phyloP scores from a whole-genome alignment of 306 rosid genomes.

The Trichosanthes truncata region DNA sequence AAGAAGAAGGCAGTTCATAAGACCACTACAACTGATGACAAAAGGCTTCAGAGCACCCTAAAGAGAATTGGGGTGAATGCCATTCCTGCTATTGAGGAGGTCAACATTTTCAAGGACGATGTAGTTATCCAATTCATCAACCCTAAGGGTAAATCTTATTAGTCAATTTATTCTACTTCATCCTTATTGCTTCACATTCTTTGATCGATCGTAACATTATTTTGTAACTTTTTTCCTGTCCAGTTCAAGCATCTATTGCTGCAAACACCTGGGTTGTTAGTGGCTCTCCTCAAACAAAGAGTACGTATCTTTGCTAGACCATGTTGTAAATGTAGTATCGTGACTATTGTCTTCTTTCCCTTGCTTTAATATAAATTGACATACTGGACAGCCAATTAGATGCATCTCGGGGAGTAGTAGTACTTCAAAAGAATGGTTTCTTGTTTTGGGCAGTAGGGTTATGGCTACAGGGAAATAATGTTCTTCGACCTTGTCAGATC shows the following conservation, averaged over 20 bases:
- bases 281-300: conserved; percentile 94
- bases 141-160: conserved; percentile 58
- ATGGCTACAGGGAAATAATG: background rate
- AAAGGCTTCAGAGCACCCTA: conserved; percentile 95
- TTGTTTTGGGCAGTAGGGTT: background rate
- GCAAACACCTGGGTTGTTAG: conserved; percentile 99
- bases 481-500: background rate
- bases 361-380: background rate
- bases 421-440: background rate
- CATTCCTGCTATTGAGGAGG: conserved; percentile 96
- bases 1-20: conserved; percentile 99
- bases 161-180: background rate
- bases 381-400: background rate
- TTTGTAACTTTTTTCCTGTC: background rate
- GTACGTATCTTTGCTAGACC: conserved; percentile 26
- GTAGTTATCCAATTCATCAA: conserved; percentile 80
- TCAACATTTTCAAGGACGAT: conserved; percentile 91
- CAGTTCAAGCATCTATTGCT: conserved; percentile 99
- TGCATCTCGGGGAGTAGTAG: background rate
- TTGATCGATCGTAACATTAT: background rate
- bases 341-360: background rate
- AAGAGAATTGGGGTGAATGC: conserved; percentile 98
- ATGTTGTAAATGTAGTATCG: background rate
- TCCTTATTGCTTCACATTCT: background rate
- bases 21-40: conserved; percentile 93